Percentiles rank a stretch among this genome's conserved stretches.
These are phyloP conservation scores for Chamaecyparis obtusa DNA, from an alignment of 75 land plant species.

Conservation along the genomic window DNA sequence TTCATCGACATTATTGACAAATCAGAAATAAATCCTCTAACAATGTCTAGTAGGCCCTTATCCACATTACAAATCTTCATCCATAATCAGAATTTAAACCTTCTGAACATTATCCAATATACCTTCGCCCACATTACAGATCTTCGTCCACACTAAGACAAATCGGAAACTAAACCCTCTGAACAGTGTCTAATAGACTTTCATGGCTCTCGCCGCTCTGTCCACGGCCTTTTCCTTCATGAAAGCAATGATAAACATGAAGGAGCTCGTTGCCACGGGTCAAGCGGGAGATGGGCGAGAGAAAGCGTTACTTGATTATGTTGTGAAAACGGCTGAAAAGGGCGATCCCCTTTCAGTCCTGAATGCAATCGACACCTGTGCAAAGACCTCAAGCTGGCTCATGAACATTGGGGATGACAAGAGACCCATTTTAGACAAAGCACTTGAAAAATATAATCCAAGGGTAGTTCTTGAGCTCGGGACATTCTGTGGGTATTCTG, in stretches of 20 bases:
- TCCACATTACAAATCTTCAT: too few species aligned
- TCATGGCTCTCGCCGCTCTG: background rate
- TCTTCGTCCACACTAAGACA: too few species aligned
- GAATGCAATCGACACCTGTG: constrained; percentile 6
- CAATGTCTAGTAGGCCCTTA: too few species aligned
- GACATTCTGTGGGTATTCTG: constrained; percentile 17
- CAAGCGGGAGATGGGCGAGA: background rate
- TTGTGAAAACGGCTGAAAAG: background rate
- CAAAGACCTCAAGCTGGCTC: constrained; percentile 4
- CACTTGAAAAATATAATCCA: background rate
- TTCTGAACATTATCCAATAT: too few species aligned
- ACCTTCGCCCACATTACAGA: too few species aligned
- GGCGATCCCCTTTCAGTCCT: background rate
- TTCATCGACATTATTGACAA: too few species aligned
- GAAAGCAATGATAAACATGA: background rate
- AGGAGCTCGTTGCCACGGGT: background rate
- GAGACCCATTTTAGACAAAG: constrained; percentile 9
- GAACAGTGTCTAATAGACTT: too few species aligned
- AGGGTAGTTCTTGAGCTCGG: constrained; percentile 15
- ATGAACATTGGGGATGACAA: constrained; percentile 23
- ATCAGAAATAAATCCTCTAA: too few species aligned
- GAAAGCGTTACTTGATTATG: background rate
- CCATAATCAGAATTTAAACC: too few species aligned
- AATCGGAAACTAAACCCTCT: too few species aligned
- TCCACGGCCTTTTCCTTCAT: background rate